Conservation (phyloP, 2,329 filamentous ascomycete genomes). For the Orbilia quercus region DNA sequence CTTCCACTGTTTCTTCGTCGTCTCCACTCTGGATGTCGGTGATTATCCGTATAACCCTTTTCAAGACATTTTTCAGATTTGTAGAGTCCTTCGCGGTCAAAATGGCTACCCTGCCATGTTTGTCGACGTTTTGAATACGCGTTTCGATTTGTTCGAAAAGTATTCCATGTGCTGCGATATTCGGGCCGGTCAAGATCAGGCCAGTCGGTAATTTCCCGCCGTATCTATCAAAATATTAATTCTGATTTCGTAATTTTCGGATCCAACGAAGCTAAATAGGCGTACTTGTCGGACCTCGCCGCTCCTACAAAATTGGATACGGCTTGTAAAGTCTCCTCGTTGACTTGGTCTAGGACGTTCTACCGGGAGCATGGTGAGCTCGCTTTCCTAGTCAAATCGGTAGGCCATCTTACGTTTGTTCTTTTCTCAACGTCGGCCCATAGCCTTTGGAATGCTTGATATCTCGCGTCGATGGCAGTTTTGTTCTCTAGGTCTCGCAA, state of each 20-base stretch:
- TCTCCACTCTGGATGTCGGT: constrained; percentile 67
- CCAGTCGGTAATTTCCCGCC: constrained; percentile 72
- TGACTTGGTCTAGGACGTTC: constrained; percentile 71
- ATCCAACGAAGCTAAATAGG: constrained; percentile 10
- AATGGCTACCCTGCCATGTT: constrained; percentile 73
- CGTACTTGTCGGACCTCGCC: constrained; percentile 56
- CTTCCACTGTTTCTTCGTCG: constrained; percentile 69
- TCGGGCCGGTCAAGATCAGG: constrained; percentile 81
- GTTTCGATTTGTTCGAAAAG: constrained; percentile 76
- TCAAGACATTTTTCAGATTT: constrained; percentile 78
- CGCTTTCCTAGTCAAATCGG: constrained; percentile 43
- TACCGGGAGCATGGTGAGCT: constrained; percentile 63
- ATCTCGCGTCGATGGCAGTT: constrained; percentile 68
- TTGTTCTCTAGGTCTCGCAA: constrained; percentile 69
- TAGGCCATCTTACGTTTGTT: constrained; percentile 68
- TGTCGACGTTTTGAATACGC: constrained; percentile 63
- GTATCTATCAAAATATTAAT: constrained; percentile 50
- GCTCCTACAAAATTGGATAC: constrained; percentile 70
- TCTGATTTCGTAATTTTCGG: constrained; percentile 2
- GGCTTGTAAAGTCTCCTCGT: constrained; percentile 71
- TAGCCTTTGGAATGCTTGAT: constrained; percentile 71
- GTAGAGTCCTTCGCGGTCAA: constrained; percentile 77
- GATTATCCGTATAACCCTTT: constrained; percentile 76
- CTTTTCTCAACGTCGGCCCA: constrained; percentile 74
- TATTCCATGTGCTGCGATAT: constrained; percentile 78